Evolutionary conservation across 495 filamentous ascomycete genomes (phyloP).

Genomic region (Annulohypoxylon nitens): DNA sequence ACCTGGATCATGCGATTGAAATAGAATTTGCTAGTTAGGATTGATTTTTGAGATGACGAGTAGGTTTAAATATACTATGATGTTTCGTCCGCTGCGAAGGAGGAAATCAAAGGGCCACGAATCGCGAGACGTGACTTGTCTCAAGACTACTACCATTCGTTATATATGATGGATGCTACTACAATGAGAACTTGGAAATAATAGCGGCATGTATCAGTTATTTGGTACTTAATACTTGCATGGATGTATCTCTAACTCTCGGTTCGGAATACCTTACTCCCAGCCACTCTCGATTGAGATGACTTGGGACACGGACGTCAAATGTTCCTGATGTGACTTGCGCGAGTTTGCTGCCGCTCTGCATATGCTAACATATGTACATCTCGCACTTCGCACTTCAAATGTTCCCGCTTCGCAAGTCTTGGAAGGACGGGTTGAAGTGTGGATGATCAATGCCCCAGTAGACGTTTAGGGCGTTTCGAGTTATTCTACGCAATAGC

Average conservation of each 20-base stretch:
- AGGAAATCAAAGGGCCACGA: slow-evolving; percentile 13
- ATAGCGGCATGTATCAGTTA: background rate
- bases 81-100: background rate
- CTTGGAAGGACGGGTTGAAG: slow-evolving; percentile 20
- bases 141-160: background rate
- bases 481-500: slow-evolving; percentile 31
- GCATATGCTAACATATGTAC: no score
- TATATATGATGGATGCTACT: background rate
- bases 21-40: background rate
- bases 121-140: slow-evolving; percentile 12
- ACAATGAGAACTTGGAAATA: slow-evolving; percentile 2
- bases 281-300: slow-evolving; percentile 2
- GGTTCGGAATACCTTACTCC: slow-evolving; percentile 8
- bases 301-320: slow-evolving; percentile 9
- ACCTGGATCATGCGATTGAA: background rate
- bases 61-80: background rate
- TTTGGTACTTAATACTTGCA: background rate
- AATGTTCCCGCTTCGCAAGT: background rate
- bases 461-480: slow-evolving; percentile 42
- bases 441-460: slow-evolving; percentile 40
- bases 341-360: slow-evolving; percentile 19
- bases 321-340: slow-evolving; percentile 23
- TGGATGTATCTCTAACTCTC: background rate
- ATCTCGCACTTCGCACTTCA: no score
- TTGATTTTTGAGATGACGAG: background rate